A percentile compares a stretch with the other conserved stretches of the same genome.
Evolutionary conservation across 2,329 filamentous ascomycete species (phyloP).

Genomic region (Proliferodiscus dingleyae): DNA sequence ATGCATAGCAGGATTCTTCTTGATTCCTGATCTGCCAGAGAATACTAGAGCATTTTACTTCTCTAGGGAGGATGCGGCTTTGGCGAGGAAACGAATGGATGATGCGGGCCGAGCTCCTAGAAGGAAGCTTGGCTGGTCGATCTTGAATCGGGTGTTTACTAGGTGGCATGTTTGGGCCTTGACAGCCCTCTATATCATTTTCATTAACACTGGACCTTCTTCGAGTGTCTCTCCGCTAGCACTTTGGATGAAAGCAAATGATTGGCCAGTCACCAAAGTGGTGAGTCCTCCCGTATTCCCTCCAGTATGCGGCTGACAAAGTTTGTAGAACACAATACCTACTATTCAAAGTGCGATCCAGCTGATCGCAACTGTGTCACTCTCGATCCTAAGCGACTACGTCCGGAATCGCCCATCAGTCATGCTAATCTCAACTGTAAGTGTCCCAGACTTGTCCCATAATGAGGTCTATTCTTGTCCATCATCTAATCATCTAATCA

Average conservation of each 20-base stretch:
- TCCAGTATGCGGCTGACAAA: not conserved
- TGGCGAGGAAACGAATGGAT: conserved; percentile 23
- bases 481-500: not conserved
- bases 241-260: conserved; percentile 38
- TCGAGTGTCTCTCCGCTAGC: conserved; percentile 34
- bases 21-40: conserved; percentile 27
- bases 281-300: conserved; percentile 21
- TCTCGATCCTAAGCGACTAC: conserved; percentile 51
- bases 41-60: conserved; percentile 27
- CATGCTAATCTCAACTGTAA: conserved; percentile 31
- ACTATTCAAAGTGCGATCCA: conserved; percentile 46
- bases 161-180: conserved; percentile 37
- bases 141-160: conserved; percentile 27
- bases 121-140: conserved; percentile 23
- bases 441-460: not conserved
- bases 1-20: conserved; percentile 27
- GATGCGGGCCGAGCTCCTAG: conserved; percentile 26
- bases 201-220: conserved; percentile 34
- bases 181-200: conserved; percentile 36
- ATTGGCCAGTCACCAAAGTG: conserved; percentile 44
- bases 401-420: conserved; percentile 31
- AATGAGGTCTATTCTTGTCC: not conserved
- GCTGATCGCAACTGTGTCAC: conserved; percentile 47
- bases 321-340: conserved; percentile 41
- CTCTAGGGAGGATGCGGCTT: conserved; percentile 12